Evolutionary conservation across 805 yeast species (phyloP), one percentile per base, ranked within the genome.

Genomic region (Saccharomycopsis sp.): DNA sequence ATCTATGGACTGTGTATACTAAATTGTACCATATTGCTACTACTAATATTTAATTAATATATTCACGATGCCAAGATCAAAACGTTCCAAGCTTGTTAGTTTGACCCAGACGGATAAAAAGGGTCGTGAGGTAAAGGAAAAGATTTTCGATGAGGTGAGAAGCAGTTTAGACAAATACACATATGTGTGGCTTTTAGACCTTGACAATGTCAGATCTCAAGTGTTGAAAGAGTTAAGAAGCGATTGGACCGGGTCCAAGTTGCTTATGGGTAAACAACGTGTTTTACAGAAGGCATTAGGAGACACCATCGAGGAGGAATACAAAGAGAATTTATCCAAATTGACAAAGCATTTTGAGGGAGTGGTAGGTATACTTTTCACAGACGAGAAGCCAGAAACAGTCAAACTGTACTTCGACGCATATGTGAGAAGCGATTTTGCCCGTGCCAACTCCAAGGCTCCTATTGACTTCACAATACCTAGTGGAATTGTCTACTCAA

Each of bases 51-150:
- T 19, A 42, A 20, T 3, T 20, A 53, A 22, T 5, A 8, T 24
- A 17, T 34, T 47, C n/a, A 75, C 65, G 59, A 93, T 93, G 99
- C 97, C 99, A 63, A 89, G 96, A 81, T 91, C 97, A 42, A 92
- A 85, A 72, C 93, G 98, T 82, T 87, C 97, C 65, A 94, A 89
- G 84, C 85, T 92, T 66, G 96, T 94, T 62, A 89, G 98, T 14
- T 79, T 94, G 66, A 94, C 99, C 44, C 93, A 93, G 70, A 93
- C 98, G 63, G 97, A 91, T 66, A 94, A 91, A 74, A 94, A 94
- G 71, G 97, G 97, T 55, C 85, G 86, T 65, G 97, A 89, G 67
- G 91, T 90, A 75, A 94, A 94, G 72, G 93, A 84, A 66, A 80
- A 93, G 67, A 84, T 93, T 65, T 94, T 91, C 65, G 97, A 92